A percentile compares a stretch with the other conserved stretches of the same genome.
These are phyloP conservation scores for Suillus variegatus DNA, from an alignment of 768 basidiomycete genomes.

Conservation along the genomic window DNA sequence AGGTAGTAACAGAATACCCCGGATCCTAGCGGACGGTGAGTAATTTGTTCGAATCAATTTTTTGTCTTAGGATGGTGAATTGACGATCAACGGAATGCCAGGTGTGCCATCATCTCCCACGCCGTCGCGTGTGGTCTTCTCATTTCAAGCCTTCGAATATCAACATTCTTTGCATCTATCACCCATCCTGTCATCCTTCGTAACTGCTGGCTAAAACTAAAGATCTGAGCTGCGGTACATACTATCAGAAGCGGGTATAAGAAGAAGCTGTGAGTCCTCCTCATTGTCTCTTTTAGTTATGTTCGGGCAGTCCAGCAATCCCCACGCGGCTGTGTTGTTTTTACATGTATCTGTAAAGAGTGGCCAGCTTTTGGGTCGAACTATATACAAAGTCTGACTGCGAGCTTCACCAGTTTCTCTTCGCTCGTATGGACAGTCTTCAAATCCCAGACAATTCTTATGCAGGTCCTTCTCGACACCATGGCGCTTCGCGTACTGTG, in stretches of 20 bases:
- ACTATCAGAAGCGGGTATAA: neutral
- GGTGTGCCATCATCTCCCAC: constrained; percentile 29
- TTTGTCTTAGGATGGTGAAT: neutral
- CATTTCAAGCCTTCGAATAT: constrained; percentile 17
- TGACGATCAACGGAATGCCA: constrained; percentile 11
- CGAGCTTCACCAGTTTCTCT: constrained; percentile 6
- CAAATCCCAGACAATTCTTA: constrained; percentile 48
- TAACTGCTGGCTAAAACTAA: constrained; percentile 3
- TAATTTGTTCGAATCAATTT: neutral
- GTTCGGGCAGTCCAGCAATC: constrained; percentile 19
- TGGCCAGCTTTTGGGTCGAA: constrained; percentile 10
- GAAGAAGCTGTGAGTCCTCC: constrained; percentile 18
- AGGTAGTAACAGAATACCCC: constrained; percentile 2
- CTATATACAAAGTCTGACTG: constrained; percentile 11
- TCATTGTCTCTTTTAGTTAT: constrained; percentile 17
- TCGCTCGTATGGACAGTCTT: constrained; percentile 32
- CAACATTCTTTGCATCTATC: constrained; percentile 18
- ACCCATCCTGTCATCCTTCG: constrained; percentile 4
- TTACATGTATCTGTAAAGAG: constrained; percentile 18
- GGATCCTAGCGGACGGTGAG: constrained; percentile 4
- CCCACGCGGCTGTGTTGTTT: constrained; percentile 23
- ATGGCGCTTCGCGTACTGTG: constrained; percentile 49
- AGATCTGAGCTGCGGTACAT: constrained; percentile 1
- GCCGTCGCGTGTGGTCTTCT: constrained; percentile 21
- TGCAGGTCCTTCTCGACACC: constrained; percentile 47